Conservation (phyloP, 1,284 basidiomycete species). For the Ceratobasidium sp. region DNA sequence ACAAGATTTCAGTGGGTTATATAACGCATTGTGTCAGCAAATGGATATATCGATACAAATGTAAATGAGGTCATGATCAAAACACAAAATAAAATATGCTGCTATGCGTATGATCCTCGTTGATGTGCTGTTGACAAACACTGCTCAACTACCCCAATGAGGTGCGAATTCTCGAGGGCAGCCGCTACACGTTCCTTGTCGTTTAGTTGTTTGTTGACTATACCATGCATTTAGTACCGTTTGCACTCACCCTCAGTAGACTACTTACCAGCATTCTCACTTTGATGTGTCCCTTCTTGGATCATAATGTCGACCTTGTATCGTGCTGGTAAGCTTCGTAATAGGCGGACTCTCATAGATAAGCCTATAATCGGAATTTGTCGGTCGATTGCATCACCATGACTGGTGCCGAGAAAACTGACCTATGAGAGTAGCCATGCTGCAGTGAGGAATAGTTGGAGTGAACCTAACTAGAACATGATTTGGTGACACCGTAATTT, state of each 20-base stretch:
- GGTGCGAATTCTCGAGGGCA: conserved; percentile 87
- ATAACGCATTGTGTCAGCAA: neutral
- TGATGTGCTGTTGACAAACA: conserved; percentile 65
- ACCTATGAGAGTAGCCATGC: conserved; percentile 98
- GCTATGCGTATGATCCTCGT: conserved; percentile 23
- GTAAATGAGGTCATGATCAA: neutral
- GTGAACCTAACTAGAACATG: conserved; percentile 88
- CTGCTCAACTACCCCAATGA: conserved; percentile 87
- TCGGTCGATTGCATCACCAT: no score
- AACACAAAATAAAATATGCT: neutral
- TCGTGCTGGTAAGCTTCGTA: conserved; percentile 86
- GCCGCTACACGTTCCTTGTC: conserved; percentile 99
- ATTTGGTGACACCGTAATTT: conserved; percentile 77
- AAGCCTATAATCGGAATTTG: conserved; percentile 63
- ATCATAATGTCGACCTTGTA: conserved; percentile 96
- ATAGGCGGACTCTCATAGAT: conserved; percentile 87
- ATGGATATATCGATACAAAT: conserved; percentile 19
- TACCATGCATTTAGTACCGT: neutral
- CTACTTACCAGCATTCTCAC: conserved; percentile 51
- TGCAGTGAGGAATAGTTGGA: conserved; percentile 97
- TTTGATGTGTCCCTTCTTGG: conserved; percentile 94
- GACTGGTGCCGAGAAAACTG: conserved; percentile 46
- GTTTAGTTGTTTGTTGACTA: conserved; percentile 98
- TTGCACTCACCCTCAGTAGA: neutral
- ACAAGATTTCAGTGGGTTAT: neutral